Evolutionary conservation across 2,329 filamentous ascomycete genomes (phyloP).

Genomic region (Clonostachys sp.): DNA sequence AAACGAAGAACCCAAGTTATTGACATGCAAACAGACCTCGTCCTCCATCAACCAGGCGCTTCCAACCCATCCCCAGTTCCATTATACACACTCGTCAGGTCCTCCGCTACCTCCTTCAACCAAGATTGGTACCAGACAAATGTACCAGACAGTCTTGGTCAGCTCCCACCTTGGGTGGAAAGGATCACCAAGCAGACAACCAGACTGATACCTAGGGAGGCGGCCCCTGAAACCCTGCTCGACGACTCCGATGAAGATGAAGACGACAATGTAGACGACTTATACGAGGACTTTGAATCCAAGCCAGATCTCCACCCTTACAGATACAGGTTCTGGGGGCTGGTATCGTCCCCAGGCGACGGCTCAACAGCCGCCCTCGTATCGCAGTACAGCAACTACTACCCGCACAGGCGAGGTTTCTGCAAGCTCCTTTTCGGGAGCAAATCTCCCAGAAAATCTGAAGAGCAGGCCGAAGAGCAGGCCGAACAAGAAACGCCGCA

Average conservation of each 20-base stretch:
- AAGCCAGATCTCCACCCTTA: conserved; percentile 38
- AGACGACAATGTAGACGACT: conserved; percentile 10
- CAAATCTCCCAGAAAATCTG: background rate
- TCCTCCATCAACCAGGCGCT: conserved; percentile 30
- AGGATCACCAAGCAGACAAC: conserved; percentile 38
- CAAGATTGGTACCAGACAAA: conserved; percentile 51
- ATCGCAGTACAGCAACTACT: conserved; percentile 41
- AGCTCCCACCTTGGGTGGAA: conserved; percentile 38
- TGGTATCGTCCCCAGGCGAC: conserved; percentile 45
- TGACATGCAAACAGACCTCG: conserved; percentile 27
- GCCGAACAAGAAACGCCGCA: background rate
- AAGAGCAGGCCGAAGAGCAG: background rate
- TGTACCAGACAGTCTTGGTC: conserved; percentile 16
- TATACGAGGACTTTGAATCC: conserved; percentile 14
- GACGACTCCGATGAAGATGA: conserved; percentile 22
- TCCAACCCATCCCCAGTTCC: conserved; percentile 23
- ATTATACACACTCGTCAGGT: conserved; percentile 45
- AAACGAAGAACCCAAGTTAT: background rate
- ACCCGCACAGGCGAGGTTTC: conserved; percentile 34
- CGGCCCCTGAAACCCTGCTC: conserved; percentile 30
- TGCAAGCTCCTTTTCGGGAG: conserved; percentile 31
- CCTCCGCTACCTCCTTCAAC: conserved; percentile 46
- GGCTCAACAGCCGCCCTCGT: conserved; percentile 45
- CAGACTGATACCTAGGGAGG: conserved; percentile 36
- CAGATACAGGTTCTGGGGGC: conserved; percentile 47